Base-by-base conservation (phyloP, 768 basidiomycete species). In the Auricularia sp. region DNA sequence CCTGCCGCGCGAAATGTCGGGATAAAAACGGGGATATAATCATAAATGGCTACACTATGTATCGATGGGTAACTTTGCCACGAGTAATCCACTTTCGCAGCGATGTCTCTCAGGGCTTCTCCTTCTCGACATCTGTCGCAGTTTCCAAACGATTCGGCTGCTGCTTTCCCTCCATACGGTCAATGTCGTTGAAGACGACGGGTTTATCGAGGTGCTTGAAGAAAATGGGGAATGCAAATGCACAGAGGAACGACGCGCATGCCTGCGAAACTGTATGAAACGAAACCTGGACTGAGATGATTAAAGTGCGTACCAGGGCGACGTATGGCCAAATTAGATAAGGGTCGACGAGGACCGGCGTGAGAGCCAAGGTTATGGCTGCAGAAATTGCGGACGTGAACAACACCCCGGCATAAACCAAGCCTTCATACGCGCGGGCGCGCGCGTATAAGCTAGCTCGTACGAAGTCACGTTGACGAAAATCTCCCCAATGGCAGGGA, bases 371-470 rank as follows among this genome's bases (percentile, higher is more conserved):
- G 6, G 64, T 62, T 47, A 75, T 63, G 36, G 74, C 74, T n/a
- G 70, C 63, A 3, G 71, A 67, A 67, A 74, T 69, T 63, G 74
- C 74, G 2, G 61, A 62, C 54, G 65, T 68, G 70, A 73, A 73
- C 29, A 73, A 67, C 34, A 66, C 64, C 39, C 70, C 43, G 39
- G 73, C 70, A 61, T 72, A 72, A 44, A 74, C 71, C 35, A 76
- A 66, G 65, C 70, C 70, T 71, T 72, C 72, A 73, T 74, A 36
- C 71, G 62, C 35, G 68, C 69, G 3, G 74, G 74, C 11, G 74
- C 67, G 43, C 70, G 66, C 29, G 72, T 72, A 65, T 74, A 73
- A 34, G 74, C 74, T n/a, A 72, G 47, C 67, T 75, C 73, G 64
- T 74, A 73, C 1, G 68, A 67, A 3, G 73, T 72, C 43, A 75